Evolutionary conservation across 495 filamentous ascomycete species (phyloP).

Genomic region (Annulohypoxylon stygium): DNA sequence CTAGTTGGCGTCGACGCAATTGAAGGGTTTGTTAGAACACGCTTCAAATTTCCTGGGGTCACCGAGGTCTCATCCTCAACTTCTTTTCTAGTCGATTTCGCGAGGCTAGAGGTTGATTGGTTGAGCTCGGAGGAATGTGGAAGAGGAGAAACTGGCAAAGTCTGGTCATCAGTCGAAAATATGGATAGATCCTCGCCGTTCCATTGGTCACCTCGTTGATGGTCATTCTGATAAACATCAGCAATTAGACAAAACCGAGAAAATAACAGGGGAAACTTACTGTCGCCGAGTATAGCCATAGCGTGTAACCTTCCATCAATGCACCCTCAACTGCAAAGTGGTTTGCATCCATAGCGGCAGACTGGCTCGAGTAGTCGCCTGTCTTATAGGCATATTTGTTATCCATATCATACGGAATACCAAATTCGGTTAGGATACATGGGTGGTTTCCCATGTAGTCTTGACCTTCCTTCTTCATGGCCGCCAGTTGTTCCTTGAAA

Average conservation of each 20-base stretch:
- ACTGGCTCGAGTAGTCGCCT: slow-evolving; percentile 95
- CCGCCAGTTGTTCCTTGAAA: slow-evolving; percentile 89
- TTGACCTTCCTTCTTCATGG: slow-evolving; percentile 87
- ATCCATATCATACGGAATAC: slow-evolving; percentile 99
- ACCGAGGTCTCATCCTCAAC: slow-evolving; percentile 69
- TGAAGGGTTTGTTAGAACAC: slow-evolving; percentile 76
- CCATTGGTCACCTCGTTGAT: slow-evolving; percentile 94
- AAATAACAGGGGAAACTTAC: slow-evolving; percentile 56
- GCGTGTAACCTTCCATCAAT: slow-evolving; percentile 81
- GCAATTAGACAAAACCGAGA: not conserved
- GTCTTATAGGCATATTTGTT: slow-evolving; percentile 93
- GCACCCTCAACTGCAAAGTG: slow-evolving; percentile 92
- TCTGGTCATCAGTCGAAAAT: slow-evolving; percentile 82
- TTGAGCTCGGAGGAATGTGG: slow-evolving; percentile 57
- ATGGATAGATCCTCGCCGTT: slow-evolving; percentile 98
- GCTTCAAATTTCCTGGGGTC: slow-evolving; percentile 78
- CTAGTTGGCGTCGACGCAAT: slow-evolving; percentile 72
- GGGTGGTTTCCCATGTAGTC: slow-evolving; percentile 92
- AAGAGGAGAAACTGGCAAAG: slow-evolving; percentile 68
- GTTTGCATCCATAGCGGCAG: slow-evolving; percentile 95
- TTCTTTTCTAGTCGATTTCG: slow-evolving; percentile 53
- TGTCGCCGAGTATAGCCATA: slow-evolving; percentile 87
- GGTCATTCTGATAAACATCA: slow-evolving; percentile 73
- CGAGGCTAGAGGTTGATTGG: slow-evolving; percentile 53
- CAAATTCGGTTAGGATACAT: slow-evolving; percentile 92